Evolutionary conservation across 2,329 filamentous ascomycete species (phyloP), one percentile per base, ranked within the genome.

Genomic region (Exophiala spinifera): DNA sequence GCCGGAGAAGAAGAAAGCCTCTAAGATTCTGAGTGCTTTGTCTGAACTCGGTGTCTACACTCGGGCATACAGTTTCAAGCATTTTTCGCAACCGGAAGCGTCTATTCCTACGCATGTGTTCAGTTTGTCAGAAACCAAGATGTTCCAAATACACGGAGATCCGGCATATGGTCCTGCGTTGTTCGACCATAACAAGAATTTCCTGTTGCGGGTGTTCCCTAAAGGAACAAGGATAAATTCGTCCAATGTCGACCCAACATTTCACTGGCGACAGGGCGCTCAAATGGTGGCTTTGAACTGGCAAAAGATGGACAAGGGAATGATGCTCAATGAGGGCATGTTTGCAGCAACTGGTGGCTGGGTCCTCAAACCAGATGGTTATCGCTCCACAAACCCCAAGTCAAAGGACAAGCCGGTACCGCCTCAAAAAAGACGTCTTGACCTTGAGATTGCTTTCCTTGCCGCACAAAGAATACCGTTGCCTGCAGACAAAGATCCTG

Each of bases 261-360:
- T 86, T 3, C 94, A 91, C 71, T 96, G 91, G 91, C 81, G 89
- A 28, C 86, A 89, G 61, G 91, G 91, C 13, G 86, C 95, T 2
- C 91, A 96, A 70, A 86, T 96, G 63, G 90, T 95, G 1, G 91
- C 91, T 0, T 76, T 97, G 57, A 96, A 96, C 72, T 97, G 91
- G 89, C 91, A 97, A 71, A 86, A 85, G 57, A 85, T 88, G 70
- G 91, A 96, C 65, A 87, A 89, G 63, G 91, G 89, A 28, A 95
- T 95, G 86, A 96, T 96, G 92, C 80, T 96, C 13, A 96, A 96
- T 67, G 86, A 94, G 66, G 91, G 84, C 63, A 94, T 95, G 89
- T 96, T 96, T 70, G 81, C 84, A 1, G 88, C 84, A 8, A 87
- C 88, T 47, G 76, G 82, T 39, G 91, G 92, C 37, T 96, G 89